phyloP scores from a whole-genome alignment of 495 filamentous ascomycete species.

The Neurospora intermedia region DNA sequence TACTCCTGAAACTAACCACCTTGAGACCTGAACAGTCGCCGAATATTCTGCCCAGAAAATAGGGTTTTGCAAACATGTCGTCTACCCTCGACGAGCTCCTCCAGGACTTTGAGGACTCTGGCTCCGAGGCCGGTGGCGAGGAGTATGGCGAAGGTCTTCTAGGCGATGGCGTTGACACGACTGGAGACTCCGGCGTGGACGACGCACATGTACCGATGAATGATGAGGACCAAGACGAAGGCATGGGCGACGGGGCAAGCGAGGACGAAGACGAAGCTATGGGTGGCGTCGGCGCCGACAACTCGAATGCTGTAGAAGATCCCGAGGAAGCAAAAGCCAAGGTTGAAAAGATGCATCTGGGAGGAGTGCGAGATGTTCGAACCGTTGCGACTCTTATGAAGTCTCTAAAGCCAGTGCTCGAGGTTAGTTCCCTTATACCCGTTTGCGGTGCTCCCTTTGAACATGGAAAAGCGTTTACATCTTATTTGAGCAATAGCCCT shows the following conservation, averaged over 20 bases:
- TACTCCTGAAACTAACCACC: background rate
- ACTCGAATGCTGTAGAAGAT: constrained; percentile 43
- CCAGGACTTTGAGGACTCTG: constrained; percentile 79
- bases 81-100: constrained; percentile 73
- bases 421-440: constrained; percentile 46
- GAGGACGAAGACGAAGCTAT: constrained; percentile 47
- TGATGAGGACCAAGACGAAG: constrained; percentile 36
- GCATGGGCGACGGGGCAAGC: constrained; percentile 27
- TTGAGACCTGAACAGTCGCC: background rate
- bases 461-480: constrained; percentile 38
- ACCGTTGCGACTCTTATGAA: constrained; percentile 68
- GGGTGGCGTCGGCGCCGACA: constrained; percentile 31
- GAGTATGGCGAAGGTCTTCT: constrained; percentile 37
- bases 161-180: constrained; percentile 12
- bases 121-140: constrained; percentile 48
- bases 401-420: constrained; percentile 61
- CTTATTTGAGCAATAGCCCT: constrained; percentile 41
- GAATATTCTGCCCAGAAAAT: background rate
- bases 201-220: constrained; percentile 29
- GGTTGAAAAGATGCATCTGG: constrained; percentile 69
- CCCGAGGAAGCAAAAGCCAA: constrained; percentile 60
- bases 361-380: constrained; percentile 59
- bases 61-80: constrained; percentile 44
- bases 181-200: constrained; percentile 12
- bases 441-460: constrained; percentile 4